Evolutionary conservation across 306 rosid species (phyloP).

Genomic region (Canavalia gladiata): DNA sequence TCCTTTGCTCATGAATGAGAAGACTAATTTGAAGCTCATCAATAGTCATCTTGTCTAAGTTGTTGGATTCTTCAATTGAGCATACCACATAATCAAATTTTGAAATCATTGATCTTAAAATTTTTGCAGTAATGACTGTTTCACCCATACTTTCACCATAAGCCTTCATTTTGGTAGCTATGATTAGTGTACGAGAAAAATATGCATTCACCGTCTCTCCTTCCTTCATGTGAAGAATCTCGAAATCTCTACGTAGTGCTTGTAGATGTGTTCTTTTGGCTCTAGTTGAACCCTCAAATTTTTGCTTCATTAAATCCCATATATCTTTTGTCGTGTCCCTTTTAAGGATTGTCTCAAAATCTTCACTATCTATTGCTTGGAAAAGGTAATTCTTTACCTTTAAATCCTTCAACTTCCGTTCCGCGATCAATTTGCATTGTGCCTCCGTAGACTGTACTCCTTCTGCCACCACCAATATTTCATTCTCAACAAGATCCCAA

Average conservation of each 20-base stretch:
- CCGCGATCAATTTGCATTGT: not conserved
- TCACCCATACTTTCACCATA: not conserved
- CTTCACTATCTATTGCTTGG: not conserved
- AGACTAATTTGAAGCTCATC: not conserved
- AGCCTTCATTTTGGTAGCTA: constrained; percentile 6
- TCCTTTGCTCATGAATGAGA: not conserved
- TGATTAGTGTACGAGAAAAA: constrained; percentile 5
- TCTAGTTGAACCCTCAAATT: no score
- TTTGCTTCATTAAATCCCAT: no score
- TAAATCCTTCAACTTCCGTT: no score
- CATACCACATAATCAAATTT: not conserved
- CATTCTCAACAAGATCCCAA: constrained; percentile 9
- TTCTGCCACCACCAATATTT: not conserved
- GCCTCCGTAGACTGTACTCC: not conserved
- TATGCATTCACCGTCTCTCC: not conserved
- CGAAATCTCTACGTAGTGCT: no score
- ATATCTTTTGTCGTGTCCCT: not conserved
- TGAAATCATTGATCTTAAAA: constrained; percentile 1
- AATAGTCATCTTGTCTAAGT: no score
- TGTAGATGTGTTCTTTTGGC: no score
- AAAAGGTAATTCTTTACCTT: no score
- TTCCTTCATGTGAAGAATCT: not conserved
- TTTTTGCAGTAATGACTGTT: not conserved
- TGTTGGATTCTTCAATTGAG: no score
- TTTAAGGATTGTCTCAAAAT: not conserved